Evolutionary conservation across 2,329 filamentous ascomycete species (phyloP), one percentile per base, ranked within the genome.

Genomic region (Periconia digitata): DNA sequence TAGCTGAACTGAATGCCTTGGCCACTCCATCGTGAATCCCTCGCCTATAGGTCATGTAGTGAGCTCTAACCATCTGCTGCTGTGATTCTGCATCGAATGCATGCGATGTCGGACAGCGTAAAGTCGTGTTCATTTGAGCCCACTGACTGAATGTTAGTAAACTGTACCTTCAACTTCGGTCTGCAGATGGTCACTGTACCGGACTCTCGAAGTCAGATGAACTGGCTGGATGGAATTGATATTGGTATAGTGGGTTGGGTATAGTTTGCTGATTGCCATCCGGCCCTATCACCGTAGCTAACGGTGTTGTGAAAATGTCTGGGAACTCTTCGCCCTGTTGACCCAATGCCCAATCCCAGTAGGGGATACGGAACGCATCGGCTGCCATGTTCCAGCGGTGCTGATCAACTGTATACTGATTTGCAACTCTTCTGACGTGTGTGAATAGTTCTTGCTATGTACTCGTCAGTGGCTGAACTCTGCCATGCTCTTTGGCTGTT

Each of bases 261-360:
- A 71, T 57, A 5, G 38, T 40, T 3, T 55, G 37, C 1, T 24
- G 29, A 1, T 13, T 42, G 5, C 64, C 64, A 40, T 58, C 49
- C 1, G 56, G 50, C 3, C 56, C 56, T 1, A 23, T 46, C 1
- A 71, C 53, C 6, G 45, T 17, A 13, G 60, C 55, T 2, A 42
- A 55, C 0, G 57, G 51, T 1, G 47, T 44, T 2, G 55, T 47
- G 44, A 71, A 61, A 23, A 63, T 58, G 1, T 62, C 59, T 0
- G 67, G 67, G 2, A 69, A 53, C 7, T 47, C 29, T 1, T 59
- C 60, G 3, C 46, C 54, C 0, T 47, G 48, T 1, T 53, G 53
- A 0, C 63, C 63, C 20, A 60, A 48, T 6, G 58, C 66, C 64
- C 66, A 70, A 29, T 71, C 67, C 66, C 64, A 70, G 27, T 67